Conservation (phyloP, 768 basidiomycete species). For the Suillus tomentosus region DNA sequence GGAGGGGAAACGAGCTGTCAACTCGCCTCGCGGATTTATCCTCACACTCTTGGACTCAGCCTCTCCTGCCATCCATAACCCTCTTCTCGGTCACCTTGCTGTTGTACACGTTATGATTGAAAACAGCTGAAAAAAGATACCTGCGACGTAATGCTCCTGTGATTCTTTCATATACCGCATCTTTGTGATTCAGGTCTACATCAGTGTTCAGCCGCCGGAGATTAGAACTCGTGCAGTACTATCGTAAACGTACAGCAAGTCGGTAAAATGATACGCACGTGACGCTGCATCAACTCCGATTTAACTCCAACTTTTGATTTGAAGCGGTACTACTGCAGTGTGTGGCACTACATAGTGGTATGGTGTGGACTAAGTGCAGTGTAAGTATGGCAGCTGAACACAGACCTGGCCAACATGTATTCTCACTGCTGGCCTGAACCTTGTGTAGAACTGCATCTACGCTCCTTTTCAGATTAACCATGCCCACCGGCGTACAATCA, state of each 20-base stretch:
- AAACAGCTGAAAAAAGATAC: background rate
- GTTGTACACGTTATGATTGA: background rate
- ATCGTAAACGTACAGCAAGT: background rate
- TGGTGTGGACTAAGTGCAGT: no score
- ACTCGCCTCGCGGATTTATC: slow-evolving; percentile 1
- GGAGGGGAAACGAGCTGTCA: background rate
- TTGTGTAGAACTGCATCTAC: background rate
- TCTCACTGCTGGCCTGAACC: background rate
- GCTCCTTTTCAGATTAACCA: background rate
- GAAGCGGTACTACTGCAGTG: no score
- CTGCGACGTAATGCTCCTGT: background rate
- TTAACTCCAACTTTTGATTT: no score
- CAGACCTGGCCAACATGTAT: background rate
- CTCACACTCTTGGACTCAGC: background rate
- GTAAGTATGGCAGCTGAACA: background rate
- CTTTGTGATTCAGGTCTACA: background rate
- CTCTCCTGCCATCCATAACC: background rate
- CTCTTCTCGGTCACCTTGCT: slow-evolving; percentile 7
- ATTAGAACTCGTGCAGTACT: background rate
- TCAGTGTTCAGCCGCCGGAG: background rate
- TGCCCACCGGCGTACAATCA: background rate
- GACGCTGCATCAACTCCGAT: background rate
- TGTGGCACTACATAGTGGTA: no score
- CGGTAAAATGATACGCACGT: background rate
- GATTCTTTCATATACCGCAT: slow-evolving; percentile 6